phyloP scores from a whole-genome alignment of 106 monocot genomes.

The Dendrobium catenatum region DNA sequence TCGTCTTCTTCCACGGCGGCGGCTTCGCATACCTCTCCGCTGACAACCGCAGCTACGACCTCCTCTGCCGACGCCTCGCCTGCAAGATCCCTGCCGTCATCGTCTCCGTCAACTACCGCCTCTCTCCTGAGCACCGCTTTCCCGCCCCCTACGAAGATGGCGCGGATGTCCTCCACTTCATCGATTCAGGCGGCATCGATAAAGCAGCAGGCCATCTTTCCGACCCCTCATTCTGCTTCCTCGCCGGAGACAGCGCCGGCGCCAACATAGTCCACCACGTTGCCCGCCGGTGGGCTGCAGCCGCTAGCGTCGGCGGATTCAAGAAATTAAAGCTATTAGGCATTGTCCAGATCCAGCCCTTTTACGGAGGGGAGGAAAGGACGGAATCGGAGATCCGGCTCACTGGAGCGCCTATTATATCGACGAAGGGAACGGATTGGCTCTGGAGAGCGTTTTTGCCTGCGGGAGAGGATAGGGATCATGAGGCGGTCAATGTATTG shows the following conservation, averaged over 20 bases:
- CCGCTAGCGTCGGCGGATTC: no score
- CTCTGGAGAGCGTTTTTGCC: constrained; percentile 35
- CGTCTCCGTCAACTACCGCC: constrained; percentile 27
- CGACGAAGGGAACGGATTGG: constrained; percentile 16
- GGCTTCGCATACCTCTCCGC: constrained; percentile 5
- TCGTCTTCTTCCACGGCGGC: constrained; percentile 19
- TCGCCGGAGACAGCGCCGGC: constrained; percentile 1
- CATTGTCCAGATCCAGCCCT: constrained; percentile 31
- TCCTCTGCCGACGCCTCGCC: not conserved
- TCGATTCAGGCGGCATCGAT: constrained; percentile 10
- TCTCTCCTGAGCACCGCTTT: constrained; percentile 24
- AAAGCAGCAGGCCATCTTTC: not conserved
- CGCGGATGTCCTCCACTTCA: constrained; percentile 17
- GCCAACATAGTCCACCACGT: constrained; percentile 20
- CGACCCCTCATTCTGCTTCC: constrained; percentile 6
- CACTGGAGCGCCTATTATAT: constrained; percentile 5
- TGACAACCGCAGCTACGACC: not conserved
- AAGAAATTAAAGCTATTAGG: constrained; percentile 11
- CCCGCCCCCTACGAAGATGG: constrained; percentile 36
- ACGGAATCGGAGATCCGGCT: constrained; percentile 31
- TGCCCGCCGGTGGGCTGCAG: constrained; percentile 8
- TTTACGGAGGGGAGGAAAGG: constrained; percentile 32
- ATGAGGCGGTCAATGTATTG: constrained; percentile 21
- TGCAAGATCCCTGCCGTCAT: constrained; percentile 12
- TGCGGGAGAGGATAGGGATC: constrained; percentile 26